Evolutionary conservation across 164 flowering plant genomes (phyloP).

Genomic region (Chloranthus sessilifolius): DNA sequence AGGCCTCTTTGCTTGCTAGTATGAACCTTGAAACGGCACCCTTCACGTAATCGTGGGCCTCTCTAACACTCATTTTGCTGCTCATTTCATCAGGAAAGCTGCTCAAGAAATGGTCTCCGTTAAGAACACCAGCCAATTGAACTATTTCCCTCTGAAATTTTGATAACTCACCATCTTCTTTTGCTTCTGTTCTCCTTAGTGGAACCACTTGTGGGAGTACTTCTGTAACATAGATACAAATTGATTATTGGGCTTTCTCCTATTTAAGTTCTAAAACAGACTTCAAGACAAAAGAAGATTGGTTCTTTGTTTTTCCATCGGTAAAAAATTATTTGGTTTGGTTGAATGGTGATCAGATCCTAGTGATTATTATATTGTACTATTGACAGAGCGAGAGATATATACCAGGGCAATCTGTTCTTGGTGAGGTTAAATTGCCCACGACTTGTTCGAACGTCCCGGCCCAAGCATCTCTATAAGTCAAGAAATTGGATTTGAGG

Average conservation of each 20-base stretch:
- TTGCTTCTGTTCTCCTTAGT: slow-evolving; percentile 21
- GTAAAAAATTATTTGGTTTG: no score
- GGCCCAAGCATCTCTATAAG: slow-evolving; percentile 98
- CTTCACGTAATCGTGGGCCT: slow-evolving; percentile 60
- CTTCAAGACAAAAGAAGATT: not conserved
- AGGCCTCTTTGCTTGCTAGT: slow-evolving; percentile 79
- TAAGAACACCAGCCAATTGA: slow-evolving; percentile 79
- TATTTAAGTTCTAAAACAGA: not conserved
- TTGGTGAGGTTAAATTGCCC: slow-evolving; percentile 54
- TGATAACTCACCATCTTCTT: slow-evolving; percentile 19
- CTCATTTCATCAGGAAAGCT: slow-evolving; percentile 68
- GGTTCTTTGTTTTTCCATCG: no score
- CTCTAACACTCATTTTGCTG: slow-evolving; percentile 73
- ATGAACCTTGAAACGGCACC: slow-evolving; percentile 78
- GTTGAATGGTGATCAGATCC: no score
- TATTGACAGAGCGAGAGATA: no score
- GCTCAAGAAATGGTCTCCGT: slow-evolving; percentile 79
- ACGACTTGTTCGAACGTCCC: slow-evolving; percentile 87
- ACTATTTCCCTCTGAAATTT: slow-evolving; percentile 80
- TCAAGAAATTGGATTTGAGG: slow-evolving; percentile 78
- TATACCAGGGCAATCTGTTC: slow-evolving; percentile 44
- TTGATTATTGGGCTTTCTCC: not conserved
- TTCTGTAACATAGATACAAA: slow-evolving; percentile 8
- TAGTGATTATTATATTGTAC: no score
- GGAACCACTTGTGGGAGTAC: slow-evolving; percentile 21